Percentiles rank a stretch among this genome's conserved stretches.
Evolutionary conservation across 1,284 basidiomycete genomes (phyloP).

Genomic region (Ustilago bromivora): DNA sequence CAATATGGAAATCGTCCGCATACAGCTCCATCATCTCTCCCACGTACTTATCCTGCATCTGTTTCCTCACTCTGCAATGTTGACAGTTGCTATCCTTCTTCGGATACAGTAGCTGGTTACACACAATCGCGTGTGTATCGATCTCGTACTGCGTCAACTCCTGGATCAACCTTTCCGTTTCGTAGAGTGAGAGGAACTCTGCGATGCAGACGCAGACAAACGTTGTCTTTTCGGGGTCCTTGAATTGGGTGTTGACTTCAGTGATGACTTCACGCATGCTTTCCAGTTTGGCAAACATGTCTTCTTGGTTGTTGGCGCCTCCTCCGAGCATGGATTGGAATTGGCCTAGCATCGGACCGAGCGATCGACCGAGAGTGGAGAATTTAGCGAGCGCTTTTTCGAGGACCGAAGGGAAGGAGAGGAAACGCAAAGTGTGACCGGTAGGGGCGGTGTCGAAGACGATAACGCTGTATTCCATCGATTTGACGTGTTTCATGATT

Average conservation of each 20-base stretch:
- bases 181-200: conserved; percentile 96
- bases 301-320: conserved; percentile 73
- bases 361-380: conserved; percentile 87
- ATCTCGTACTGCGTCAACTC: conserved; percentile 96
- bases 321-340: conserved; percentile 95
- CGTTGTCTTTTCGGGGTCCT: conserved; percentile 95
- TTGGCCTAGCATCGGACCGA: conserved; percentile 85
- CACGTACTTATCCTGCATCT: conserved; percentile 84
- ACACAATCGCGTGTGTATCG: conserved; percentile 98
- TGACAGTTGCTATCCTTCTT: conserved; percentile 91
- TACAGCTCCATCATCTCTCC: conserved; percentile 68
- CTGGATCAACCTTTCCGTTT: conserved; percentile 96
- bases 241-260: conserved; percentile 99
- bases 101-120: conserved; percentile 96
- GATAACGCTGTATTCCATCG: conserved; percentile 99
- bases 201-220: conserved; percentile 99
- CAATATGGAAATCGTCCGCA: conserved; percentile 67
- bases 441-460: conserved; percentile 99
- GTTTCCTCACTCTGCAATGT: conserved; percentile 91
- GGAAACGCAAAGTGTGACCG: conserved; percentile 96
- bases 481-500: conserved; percentile 99
- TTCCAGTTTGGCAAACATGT: conserved; percentile 98
- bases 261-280: conserved; percentile 96
- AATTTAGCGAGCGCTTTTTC: conserved; percentile 98
- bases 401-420: conserved; percentile 96